These are phyloP conservation scores for Irpex lacteus DNA, from an alignment of 1,284 basidiomycete genomes.

Conservation along the genomic window DNA sequence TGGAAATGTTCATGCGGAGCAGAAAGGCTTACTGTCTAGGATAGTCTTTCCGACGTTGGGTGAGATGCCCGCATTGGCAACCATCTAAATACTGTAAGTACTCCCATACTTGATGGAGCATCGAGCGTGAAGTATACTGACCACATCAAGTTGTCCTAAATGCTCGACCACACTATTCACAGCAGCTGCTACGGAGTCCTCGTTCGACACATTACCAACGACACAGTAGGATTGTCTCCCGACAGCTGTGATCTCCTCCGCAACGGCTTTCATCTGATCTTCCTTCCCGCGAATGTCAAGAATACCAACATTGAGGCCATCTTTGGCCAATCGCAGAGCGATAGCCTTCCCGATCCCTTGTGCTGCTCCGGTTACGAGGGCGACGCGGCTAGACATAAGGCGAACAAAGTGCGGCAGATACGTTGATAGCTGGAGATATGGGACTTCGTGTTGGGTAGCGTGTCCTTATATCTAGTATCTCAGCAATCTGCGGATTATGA, in stretches of 20 bases:
- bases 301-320: constrained; percentile 22
- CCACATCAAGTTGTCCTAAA: constrained; percentile 21
- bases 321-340: constrained; percentile 20
- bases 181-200: constrained; percentile 18
- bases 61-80: constrained; percentile 32
- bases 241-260: constrained; percentile 15
- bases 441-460: no score
- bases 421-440: not conserved
- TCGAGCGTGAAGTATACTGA: not conserved
- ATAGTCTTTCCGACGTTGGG: constrained; percentile 10
- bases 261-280: constrained; percentile 12
- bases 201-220: constrained; percentile 18
- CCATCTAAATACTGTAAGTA: constrained; percentile 21
- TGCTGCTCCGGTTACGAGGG: constrained; percentile 23
- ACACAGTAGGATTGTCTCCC: constrained; percentile 15
- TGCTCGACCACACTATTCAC: constrained; percentile 19
- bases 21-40: not conserved
- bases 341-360: constrained; percentile 25
- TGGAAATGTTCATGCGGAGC: not conserved
- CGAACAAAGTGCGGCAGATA: not conserved
- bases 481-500: no score
- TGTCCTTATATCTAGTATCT: no score
- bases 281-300: constrained; percentile 18
- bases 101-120: no score
- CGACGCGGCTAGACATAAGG: constrained; percentile 11